Percentiles rank a stretch among this genome's conserved stretches.
Evolutionary conservation across 1,284 basidiomycete species (phyloP).

Genomic region (Heterobasidion irregulare): DNA sequence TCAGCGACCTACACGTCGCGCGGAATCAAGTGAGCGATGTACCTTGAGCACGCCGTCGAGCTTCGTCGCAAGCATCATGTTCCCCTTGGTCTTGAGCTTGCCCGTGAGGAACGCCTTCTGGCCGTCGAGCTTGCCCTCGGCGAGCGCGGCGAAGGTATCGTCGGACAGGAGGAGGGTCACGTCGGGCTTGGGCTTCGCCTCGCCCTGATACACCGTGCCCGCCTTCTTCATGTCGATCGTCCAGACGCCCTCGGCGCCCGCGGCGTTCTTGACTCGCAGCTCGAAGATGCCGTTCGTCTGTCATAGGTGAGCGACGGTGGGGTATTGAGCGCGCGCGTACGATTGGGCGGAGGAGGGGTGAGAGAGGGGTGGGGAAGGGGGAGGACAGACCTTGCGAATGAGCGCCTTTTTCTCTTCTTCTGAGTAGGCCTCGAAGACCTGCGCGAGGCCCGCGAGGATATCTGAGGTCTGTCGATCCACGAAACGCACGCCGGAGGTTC

Average conservation of each 20-base stretch:
- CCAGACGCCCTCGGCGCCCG: conserved; percentile 75
- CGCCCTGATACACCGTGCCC: conserved; percentile 75
- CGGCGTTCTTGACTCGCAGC: conserved; percentile 74
- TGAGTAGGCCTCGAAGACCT: conserved; percentile 55
- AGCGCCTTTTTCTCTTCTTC: conserved; percentile 73
- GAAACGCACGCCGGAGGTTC: not conserved
- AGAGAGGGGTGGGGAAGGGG: not conserved
- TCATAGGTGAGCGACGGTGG: not conserved
- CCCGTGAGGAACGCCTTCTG: conserved; percentile 96
- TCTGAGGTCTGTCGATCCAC: conserved; percentile 51
- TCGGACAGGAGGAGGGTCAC: conserved; percentile 75
- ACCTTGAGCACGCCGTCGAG: conserved; percentile 79
- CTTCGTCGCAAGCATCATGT: conserved; percentile 87
- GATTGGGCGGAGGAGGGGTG: not conserved
- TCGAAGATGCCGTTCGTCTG: conserved; percentile 93
- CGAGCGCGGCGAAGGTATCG: conserved; percentile 58
- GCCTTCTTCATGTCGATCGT: conserved; percentile 96
- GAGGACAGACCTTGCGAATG: conserved; percentile 71
- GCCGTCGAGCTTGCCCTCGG: conserved; percentile 72
- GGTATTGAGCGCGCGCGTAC: not conserved
- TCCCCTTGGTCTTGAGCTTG: conserved; percentile 79
- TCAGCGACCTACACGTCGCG: not conserved
- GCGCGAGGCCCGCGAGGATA: conserved; percentile 53
- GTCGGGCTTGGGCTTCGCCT: conserved; percentile 65
- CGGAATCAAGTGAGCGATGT: conserved; percentile 10